Conservation (phyloP, 345 rosid species). For the Arabidopsis suecica region DNA sequence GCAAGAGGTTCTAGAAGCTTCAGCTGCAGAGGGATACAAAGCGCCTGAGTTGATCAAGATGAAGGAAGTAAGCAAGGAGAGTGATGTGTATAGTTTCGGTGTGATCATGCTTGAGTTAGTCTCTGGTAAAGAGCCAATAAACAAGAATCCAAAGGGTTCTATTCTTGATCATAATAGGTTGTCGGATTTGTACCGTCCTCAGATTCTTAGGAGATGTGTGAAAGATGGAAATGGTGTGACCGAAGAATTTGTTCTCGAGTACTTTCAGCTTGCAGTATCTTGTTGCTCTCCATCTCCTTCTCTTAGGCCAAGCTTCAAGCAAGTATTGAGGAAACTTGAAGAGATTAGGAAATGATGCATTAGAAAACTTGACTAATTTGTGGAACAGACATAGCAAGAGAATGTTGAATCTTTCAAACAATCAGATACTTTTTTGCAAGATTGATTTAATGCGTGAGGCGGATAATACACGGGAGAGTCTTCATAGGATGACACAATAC, state of each 20-base stretch:
- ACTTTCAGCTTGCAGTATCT: constrained; percentile 77
- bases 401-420: constrained; percentile 10
- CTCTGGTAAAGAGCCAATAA: constrained; percentile 68
- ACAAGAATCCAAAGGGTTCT: constrained; percentile 10
- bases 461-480: constrained; percentile 14
- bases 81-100: constrained; percentile 82
- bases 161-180: constrained; percentile 58
- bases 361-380: constrained; percentile 9
- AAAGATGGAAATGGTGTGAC: constrained; percentile 46
- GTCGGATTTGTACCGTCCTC: constrained; percentile 62
- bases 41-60: constrained; percentile 92
- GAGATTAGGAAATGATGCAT: constrained; percentile 57
- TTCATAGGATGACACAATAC: constrained; percentile 7
- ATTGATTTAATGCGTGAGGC: neutral
- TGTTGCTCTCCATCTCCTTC: constrained; percentile 86
- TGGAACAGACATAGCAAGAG: constrained; percentile 4
- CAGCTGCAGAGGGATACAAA: constrained; percentile 80
- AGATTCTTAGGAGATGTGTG: constrained; percentile 45
- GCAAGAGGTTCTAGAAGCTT: constrained; percentile 79
- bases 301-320: constrained; percentile 70
- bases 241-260: constrained; percentile 62
- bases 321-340: constrained; percentile 68
- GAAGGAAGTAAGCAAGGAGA: constrained; percentile 69
- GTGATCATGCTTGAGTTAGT: constrained; percentile 79
- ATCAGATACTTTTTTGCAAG: constrained; percentile 19